Base-by-base conservation (phyloP, 2,329 filamentous ascomycete genomes). In the Fusarium tricinctum region DNA sequence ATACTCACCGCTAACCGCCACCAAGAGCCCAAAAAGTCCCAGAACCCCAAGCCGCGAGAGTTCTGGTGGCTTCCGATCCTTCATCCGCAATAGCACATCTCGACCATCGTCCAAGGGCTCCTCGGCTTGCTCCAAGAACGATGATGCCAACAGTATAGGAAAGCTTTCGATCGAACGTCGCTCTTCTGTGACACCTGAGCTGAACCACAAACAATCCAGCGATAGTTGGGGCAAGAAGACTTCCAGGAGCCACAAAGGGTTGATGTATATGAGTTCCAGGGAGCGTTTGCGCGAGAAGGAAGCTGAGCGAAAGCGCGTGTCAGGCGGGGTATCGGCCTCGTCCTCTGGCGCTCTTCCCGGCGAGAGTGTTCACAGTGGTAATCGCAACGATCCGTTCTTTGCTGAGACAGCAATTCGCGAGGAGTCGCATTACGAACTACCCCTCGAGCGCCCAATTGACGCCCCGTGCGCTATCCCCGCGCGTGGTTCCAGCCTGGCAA, bases 261-360 rank as follows among this genome's bases (percentile, higher is more conserved):
- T 92, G 73, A 89, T 90, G 85, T 92, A 92, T 73, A 92, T 91
- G 89, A 89, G 85, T 79, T 92, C 91, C 45, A 90, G 87, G 74
- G 91, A 93, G 76, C 84, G 85, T 30, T 79, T 92, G 45, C 84
- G 86, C 45, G 87, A 89, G 51, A 88, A 84, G 68, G 89, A 91
- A 66, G 79, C 80, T 6, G 89, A 91, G 66, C 85, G 86, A 70
- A 90, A 87, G 72, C 84, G 88, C 40, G 73, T 80, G n/a, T 73
- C 72, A 0, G 71, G 73, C 6, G 71, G 73, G 12, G 30, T 71
- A 4, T 56, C 67, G 4, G 54, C 66, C 14, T 68, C 71, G 5
- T 65, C 72, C 0, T 70, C 71, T n/a, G 65, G 58, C 20, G 84
- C 79, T 69, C 70, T 80, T 63, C 80, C 81, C 47, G 72, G 79